Conservation (phyloP, 2,329 filamentous ascomycete genomes). For the Metarhizium sp. region DNA sequence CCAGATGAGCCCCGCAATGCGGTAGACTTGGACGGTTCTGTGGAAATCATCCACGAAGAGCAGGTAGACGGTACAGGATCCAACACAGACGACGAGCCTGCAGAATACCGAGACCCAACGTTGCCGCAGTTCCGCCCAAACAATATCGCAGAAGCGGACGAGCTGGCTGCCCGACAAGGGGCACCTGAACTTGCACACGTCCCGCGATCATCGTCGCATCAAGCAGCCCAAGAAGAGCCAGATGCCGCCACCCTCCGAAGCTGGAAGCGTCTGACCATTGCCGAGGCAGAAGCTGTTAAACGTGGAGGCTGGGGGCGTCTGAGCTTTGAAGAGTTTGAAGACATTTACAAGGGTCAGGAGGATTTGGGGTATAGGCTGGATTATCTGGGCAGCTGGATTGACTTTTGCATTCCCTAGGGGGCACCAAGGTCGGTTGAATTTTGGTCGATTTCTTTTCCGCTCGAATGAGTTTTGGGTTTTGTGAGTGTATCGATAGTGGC, state of each 20-base stretch:
- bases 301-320: slow-evolving; percentile 76
- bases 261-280: slow-evolving; percentile 50
- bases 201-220: neutral
- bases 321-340: slow-evolving; percentile 70
- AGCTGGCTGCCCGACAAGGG: neutral
- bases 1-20: slow-evolving; percentile 20
- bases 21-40: slow-evolving; percentile 20
- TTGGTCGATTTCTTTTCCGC: neutral
- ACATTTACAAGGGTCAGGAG: slow-evolving; percentile 59
- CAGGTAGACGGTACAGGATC: slow-evolving; percentile 4
- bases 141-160: slow-evolving; percentile 17
- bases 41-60: slow-evolving; percentile 15
- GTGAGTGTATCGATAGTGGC: neutral
- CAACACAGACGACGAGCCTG: slow-evolving; percentile 11
- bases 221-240: slow-evolving; percentile 11
- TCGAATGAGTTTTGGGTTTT: neutral
- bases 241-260: slow-evolving; percentile 26
- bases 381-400: slow-evolving; percentile 86
- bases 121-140: slow-evolving; percentile 63
- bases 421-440: too few species aligned
- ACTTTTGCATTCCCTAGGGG: slow-evolving; percentile 58
- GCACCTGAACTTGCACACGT: neutral
- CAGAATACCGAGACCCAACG: slow-evolving; percentile 45
- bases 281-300: slow-evolving; percentile 58
- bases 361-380: slow-evolving; percentile 56